Evolutionary conservation across 2,329 filamentous ascomycete species (phyloP).

Genomic region (Aspergillus ustus): DNA sequence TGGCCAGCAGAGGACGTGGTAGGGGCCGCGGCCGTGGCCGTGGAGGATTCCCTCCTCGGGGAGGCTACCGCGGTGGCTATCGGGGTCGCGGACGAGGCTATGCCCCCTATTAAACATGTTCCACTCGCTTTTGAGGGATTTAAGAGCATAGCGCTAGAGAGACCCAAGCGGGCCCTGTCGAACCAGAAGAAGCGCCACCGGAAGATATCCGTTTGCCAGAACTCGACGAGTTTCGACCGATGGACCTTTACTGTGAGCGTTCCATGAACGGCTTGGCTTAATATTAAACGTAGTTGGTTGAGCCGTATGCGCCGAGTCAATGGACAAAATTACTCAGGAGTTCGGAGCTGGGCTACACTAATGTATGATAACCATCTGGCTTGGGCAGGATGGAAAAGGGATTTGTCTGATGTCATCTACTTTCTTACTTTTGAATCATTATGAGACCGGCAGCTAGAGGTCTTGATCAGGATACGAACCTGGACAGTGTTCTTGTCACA

Average conservation of each 20-base stretch:
- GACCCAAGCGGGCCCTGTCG: conserved; percentile 8
- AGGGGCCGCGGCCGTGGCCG: conserved; percentile 58
- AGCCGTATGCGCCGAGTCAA: too few species aligned
- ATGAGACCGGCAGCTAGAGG: conserved; percentile 2
- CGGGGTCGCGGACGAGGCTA: conserved; percentile 52
- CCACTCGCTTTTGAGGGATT: conserved; percentile 1
- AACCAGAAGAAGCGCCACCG: conserved; percentile 12
- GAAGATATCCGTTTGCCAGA: conserved; percentile 3
- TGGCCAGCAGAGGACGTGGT: conserved; percentile 71
- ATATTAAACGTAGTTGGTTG: too few species aligned
- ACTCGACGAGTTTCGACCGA: conserved; percentile 14
- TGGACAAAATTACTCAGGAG: too few species aligned
- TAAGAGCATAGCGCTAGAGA: conserved; percentile 4
- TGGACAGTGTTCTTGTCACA: background rate
- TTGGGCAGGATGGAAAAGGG: conserved; percentile 25
- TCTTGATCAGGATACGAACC: background rate
- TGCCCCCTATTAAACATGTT: conserved; percentile 47
- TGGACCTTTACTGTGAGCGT: conserved; percentile 23
- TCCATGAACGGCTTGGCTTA: conserved; percentile 23
- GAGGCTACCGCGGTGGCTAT: conserved; percentile 64
- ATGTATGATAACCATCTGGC: conserved; percentile 39
- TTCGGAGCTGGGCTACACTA: conserved; percentile 36
- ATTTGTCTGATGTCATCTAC: conserved; percentile 29
- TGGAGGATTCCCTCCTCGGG: conserved; percentile 53
- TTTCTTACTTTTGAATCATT: conserved; percentile 15